Evolutionary conservation across 2,329 filamentous ascomycete species (phyloP), one percentile per base, ranked within the genome.

Genomic region (Ophiocordyceps robertsii): DNA sequence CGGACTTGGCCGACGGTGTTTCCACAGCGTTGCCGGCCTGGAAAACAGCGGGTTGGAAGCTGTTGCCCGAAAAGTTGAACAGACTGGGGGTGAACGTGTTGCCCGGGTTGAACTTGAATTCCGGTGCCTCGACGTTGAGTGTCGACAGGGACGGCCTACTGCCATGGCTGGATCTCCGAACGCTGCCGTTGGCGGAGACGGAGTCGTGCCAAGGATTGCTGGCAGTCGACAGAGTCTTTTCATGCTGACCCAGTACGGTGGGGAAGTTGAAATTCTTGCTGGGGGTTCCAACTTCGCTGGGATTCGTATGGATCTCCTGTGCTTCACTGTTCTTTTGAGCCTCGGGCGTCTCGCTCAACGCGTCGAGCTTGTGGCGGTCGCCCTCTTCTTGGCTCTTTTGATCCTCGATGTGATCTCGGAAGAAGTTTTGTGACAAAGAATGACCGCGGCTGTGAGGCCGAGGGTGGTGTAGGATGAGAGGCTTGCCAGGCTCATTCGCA

Each of bases 61-160:
- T 53, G 40, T 54, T 65, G 35, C 57, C 59, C 19, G 64, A 62
- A 47, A 77, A 77, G 33, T 64, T 64, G 53, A 76, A 75, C 42
- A 69, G 61, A 14, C 63, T 58, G 30, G 70, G 67, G 32, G 69
- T 65, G 52, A 77, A 77, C 24, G 61, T 63, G 52, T 59, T 72
- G 11, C 63, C 58, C 4, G 73, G 74, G 47, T 77, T 75, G 61
- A 90, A 90, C 52, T 82, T 86, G 68, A 95, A 95, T 55, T 92
- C 86, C 38, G 88, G 84, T 0, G 90, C 90, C 47, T 82, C 77
- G 29, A 93, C 88, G 53, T 96, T 96, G 51, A 96, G 73, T 51
- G 81, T 89, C 1, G 87, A 86, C 37, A 80, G 61, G 0, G 78
- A 89, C 3, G 79, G 69, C 52, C 82, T 85, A 56, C 80, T 82